Base-by-base conservation (phyloP, 106 monocot genomes). In the Agapanthus africanus region DNA sequence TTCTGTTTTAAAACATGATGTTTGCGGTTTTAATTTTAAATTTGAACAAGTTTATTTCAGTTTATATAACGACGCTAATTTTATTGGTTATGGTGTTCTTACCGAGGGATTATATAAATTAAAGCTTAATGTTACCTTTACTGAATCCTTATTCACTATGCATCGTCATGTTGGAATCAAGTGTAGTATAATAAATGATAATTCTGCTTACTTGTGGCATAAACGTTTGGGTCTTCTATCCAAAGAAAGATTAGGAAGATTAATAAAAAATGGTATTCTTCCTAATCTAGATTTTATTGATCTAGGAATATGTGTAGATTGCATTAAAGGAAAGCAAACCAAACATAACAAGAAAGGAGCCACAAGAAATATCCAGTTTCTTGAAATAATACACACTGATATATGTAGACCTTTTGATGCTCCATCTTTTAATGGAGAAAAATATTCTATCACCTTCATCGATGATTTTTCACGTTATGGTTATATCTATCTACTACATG, bases 161-260 rank as follows among this genome's bases (percentile, higher is more conserved):
- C 18, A 35, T 60, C 28, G 16, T 23, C 14, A 36, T 42, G 16
- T 70, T 70, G 35, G 56, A 50, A 26, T 13, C 44, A 72, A 72
- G 66, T 72, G 35, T 64, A 54, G n/a, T n/a, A n/a, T n/a, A n/a
- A n/a, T n/a, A n/a, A n/a, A n/a, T n/a, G n/a, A n/a, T n/a, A n/a
- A n/a, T 22, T 72, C 66, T 4, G 32, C 34, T 3, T 32, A 22
- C 56, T 77, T 77, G 28, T 77, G 63, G 47, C 70, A 77, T 21
- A 62, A 26, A 70, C 7, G 52, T 7, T 19, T 63, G n/a, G 37
- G 63, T 63, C 35, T 16, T 63, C 33, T 63, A 65, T 65, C 18
- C 0, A 65, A 11, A 40, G 37, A 65, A 40, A 65, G 8, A 65
- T 0, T 65, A 40, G 4, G 40, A 23, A 40, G 22, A 40, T 40